These are phyloP conservation scores for Kuraishia capsulata DNA, from an alignment of 805 yeast genomes.

Conservation along the genomic window DNA sequence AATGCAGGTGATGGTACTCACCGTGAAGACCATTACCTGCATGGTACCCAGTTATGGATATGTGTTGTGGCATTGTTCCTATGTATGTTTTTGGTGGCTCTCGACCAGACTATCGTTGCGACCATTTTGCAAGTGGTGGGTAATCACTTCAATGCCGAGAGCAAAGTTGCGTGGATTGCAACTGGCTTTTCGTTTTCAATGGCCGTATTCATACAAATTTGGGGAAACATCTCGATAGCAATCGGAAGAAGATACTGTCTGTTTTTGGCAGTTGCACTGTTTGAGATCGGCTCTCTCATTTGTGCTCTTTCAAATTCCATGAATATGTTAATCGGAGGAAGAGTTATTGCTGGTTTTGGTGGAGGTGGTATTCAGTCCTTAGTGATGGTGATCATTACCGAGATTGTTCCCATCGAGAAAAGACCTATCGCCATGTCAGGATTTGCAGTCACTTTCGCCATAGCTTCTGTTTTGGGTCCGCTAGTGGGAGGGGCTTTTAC, in stretches of 20 bases:
- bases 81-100: slow-evolving; percentile 24
- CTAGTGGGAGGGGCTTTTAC: slow-evolving; percentile 61
- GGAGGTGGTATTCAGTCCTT: slow-evolving; percentile 60
- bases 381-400: slow-evolving; percentile 48
- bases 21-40: slow-evolving; percentile 16
- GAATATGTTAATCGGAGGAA: slow-evolving; percentile 59
- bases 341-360: slow-evolving; percentile 65
- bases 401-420: slow-evolving; percentile 34
- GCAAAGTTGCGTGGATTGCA: slow-evolving; percentile 50
- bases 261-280: slow-evolving; percentile 38
- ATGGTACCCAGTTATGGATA: slow-evolving; percentile 12
- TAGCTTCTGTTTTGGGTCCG: slow-evolving; percentile 53
- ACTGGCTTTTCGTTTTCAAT: slow-evolving; percentile 46
- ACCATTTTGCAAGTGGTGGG: slow-evolving; percentile 43
- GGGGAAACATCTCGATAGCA: slow-evolving; percentile 48
- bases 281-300: slow-evolving; percentile 55
- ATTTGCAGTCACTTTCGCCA: slow-evolving; percentile 33
- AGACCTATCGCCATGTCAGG: slow-evolving; percentile 29
- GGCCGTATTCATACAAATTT: slow-evolving; percentile 42
- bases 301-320: slow-evolving; percentile 46
- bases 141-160: slow-evolving; percentile 36
- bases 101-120: slow-evolving; percentile 50
- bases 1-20: slow-evolving; percentile 30
- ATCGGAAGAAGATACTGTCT: slow-evolving; percentile 48
- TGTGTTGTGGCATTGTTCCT: slow-evolving; percentile 6